Evolutionary conservation across 495 filamentous ascomycete genomes (phyloP).

Genomic region (Podospora sp.): DNA sequence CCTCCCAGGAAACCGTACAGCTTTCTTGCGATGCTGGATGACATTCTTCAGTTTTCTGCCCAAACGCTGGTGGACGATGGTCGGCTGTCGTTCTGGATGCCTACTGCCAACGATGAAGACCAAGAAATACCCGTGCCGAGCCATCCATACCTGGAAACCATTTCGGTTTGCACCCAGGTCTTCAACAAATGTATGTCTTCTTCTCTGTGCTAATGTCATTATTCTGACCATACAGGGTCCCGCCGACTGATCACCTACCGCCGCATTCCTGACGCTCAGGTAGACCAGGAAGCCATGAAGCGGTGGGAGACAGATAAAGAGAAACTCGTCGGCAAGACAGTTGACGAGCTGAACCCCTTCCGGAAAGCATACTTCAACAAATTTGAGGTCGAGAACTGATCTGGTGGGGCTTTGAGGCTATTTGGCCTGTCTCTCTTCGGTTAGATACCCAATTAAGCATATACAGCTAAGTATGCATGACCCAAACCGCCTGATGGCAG

Average conservation of each 20-base stretch:
- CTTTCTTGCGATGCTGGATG: conserved; percentile 84
- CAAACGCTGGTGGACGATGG: conserved; percentile 79
- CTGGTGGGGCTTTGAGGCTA: conserved; percentile 2
- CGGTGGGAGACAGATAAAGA: conserved; percentile 38
- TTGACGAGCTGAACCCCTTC: conserved; percentile 82
- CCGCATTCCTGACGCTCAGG: conserved; percentile 63
- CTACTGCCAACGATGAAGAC: conserved; percentile 77
- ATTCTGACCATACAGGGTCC: conserved; percentile 61
- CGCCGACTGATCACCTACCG: conserved; percentile 84
- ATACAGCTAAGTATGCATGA: conserved; percentile 28
- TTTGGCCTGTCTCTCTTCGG: conserved; percentile 24
- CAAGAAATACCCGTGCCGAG: conserved; percentile 73
- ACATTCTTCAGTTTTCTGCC: conserved; percentile 82
- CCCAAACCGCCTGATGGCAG: not conserved
- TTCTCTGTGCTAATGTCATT: conserved; percentile 12
- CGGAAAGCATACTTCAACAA: conserved; percentile 64
- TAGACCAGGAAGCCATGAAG: conserved; percentile 42
- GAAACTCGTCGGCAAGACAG: conserved; percentile 47
- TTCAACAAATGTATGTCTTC: conserved; percentile 79
- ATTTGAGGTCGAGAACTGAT: conserved; percentile 27
- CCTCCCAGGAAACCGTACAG: conserved; percentile 90
- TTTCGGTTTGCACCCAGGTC: conserved; percentile 76
- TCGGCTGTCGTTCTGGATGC: conserved; percentile 94
- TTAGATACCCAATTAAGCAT: conserved; percentile 35
- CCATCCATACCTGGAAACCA: conserved; percentile 75